Base-by-base conservation (phyloP, 148 eudicot species). In the Rhododendron mucronatum region DNA sequence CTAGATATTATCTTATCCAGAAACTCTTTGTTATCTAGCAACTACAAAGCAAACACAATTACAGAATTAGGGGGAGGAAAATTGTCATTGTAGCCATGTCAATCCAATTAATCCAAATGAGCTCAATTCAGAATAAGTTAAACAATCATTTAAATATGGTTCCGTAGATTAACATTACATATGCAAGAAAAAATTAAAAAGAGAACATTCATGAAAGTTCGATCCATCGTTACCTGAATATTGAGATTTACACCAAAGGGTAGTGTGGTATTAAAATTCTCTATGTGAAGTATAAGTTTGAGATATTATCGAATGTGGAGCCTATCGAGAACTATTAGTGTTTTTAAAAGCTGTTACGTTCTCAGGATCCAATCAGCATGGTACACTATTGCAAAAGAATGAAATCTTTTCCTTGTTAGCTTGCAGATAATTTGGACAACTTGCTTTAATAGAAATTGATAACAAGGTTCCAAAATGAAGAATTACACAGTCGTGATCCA, bases 21-120 rank as follows among this genome's bases (percentile, higher is more conserved):
- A 80, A 93, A 94, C 87, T 91, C 87, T 83, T 95, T 84, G 80
- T 89, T 86, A 45, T 71, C 86, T 3, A 92, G 91, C 87, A 93
- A 67, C 95, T 93, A 90, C 87, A 89, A 87, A 48, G 76, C 23
- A 84, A 75, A 35, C 12, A 1, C 47, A 63, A 61, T 23, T 55
- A 39, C 73, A 59, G 21, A 71, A 13, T 71, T 21, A 57, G 28
- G 13, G 28, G 23, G 53, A 45, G 30, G 51, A 10, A 28, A 44
- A 10, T 41, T 45, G 8, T 47, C 33, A 23, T 78, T n/a, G 28
- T 15, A 65, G 79, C 79, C 79, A 37, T 15, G 44, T 75, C 47
- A 18, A 75, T 75, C 37, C 37, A 33, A 4, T 73, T 73, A 3
- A 73, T 30, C 18, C 37, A 37, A 75, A 75, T 37, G 39, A 37